phyloP scores from a whole-genome alignment of 805 yeast genomes.

The Scheffersomyces amazonensis region DNA sequence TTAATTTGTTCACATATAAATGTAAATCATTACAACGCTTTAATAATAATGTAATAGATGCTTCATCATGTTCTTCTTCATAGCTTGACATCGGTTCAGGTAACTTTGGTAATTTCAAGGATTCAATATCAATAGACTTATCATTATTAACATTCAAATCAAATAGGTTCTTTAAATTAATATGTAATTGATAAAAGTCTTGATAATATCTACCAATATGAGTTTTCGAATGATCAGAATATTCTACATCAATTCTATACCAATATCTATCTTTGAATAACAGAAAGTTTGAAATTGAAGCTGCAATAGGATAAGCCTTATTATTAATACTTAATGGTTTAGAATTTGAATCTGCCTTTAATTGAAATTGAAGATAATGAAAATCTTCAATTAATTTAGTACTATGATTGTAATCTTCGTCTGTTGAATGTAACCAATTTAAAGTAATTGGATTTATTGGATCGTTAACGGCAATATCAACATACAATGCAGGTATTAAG shows the following conservation, averaged over 20 bases:
- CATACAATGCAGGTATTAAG: slow-evolving; percentile 50
- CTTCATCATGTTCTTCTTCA: slow-evolving; percentile 5
- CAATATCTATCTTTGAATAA: slow-evolving; percentile 25
- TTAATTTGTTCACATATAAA: slow-evolving; percentile 21
- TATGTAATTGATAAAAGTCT: slow-evolving; percentile 36
- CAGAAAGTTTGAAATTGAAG: slow-evolving; percentile 26
- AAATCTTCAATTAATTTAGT: slow-evolving; percentile 13
- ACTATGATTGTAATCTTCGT: not conserved
- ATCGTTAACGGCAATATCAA: slow-evolving; percentile 44
- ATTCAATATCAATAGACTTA: not conserved
- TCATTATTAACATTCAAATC: slow-evolving; percentile 11
- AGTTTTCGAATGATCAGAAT: slow-evolving; percentile 15
- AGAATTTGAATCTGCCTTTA: slow-evolving; percentile 14
- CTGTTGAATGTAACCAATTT: slow-evolving; percentile 28
- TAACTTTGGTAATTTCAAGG: slow-evolving; percentile 23
- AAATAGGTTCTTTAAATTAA: slow-evolving; percentile 9
- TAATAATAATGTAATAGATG: slow-evolving; percentile 12
- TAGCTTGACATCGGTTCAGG: slow-evolving; percentile 26
- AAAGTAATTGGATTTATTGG: slow-evolving; percentile 34
- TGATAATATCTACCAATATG: slow-evolving; percentile 32
- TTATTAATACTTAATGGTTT: slow-evolving; percentile 28
- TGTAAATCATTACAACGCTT: slow-evolving; percentile 26
- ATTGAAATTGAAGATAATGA: slow-evolving; percentile 25
- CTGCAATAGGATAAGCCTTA: slow-evolving; percentile 13
- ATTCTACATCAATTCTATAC: slow-evolving; percentile 30